Percentiles rank a stretch among this genome's conserved stretches.
Evolutionary conservation across 306 rosid genomes (phyloP).

Genomic region (Quercus robur): DNA sequence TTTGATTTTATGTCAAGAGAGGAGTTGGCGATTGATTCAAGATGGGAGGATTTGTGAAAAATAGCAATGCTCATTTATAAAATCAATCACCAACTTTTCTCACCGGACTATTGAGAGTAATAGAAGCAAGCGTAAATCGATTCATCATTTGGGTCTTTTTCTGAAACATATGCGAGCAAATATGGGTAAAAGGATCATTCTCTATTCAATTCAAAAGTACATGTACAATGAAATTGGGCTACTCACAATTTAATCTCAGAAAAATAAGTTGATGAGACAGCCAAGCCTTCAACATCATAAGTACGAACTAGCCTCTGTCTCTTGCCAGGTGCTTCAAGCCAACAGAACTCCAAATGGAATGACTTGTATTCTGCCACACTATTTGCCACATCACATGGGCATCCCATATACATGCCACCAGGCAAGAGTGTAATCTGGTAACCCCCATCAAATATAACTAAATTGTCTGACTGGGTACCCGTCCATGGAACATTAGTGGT

Average conservation of each 20-base stretch:
- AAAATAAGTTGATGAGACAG: conserved; percentile 87
- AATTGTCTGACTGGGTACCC: conserved; percentile 56
- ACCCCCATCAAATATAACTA: conserved; percentile 70
- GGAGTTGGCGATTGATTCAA: no score
- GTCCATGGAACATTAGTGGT: conserved; percentile 85
- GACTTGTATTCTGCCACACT: conserved; percentile 65
- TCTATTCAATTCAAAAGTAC: not conserved
- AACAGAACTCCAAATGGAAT: conserved; percentile 94
- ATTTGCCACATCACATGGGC: conserved; percentile 76
- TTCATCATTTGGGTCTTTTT: not conserved
- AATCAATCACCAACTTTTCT: no score
- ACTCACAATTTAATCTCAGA: conserved; percentile 58
- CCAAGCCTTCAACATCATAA: conserved; percentile 86
- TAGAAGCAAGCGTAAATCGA: not conserved
- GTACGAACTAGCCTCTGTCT: conserved; percentile 91
- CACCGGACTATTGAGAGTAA: not conserved
- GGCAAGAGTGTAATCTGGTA: conserved; percentile 82
- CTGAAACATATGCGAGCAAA: not conserved
- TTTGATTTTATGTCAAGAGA: no score
- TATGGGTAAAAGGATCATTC: not conserved
- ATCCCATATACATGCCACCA: conserved; percentile 93
- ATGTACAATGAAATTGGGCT: not conserved
- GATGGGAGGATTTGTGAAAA: no score
- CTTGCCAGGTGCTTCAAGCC: conserved; percentile 73
- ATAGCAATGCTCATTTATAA: no score